Evolutionary conservation across 768 basidiomycete species (phyloP), one percentile per base, ranked within the genome.

Genomic region (Lentinula aciculospora): DNA sequence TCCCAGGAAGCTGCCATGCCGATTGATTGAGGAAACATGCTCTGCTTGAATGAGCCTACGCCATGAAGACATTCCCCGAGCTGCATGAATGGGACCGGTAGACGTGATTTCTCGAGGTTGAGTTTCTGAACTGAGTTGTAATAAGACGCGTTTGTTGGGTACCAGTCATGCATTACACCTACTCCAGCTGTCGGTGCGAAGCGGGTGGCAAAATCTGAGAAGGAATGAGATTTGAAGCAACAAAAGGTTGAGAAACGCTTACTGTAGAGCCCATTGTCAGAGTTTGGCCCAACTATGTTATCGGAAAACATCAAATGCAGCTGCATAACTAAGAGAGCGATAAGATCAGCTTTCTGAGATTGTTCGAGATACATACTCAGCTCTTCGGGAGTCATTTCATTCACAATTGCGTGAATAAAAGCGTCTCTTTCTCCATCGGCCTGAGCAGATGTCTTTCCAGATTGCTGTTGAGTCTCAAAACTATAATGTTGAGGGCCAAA

Each of bases 21-120:
- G 45, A 67, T 66, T 23, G 58, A 49, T 54, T 66, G 65, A 13
- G 66, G 66, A 56, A 67, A 67, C 62, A 66, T 64, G 48, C 61
- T 63, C 60, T 66, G 65, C 37, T 48, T 57, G 62, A 62, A 67
- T 2, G 66, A 67, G 10, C 65, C 65, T 3, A 67, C 64, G 21
- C 65, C 66, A 53, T 67, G 66, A 21, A 65, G 54, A 51, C 66
- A 67, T 59, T 67, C 66, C 23, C 60, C 66, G 25, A 57, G 53
- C n/a, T 60, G 62, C 62, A 67, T 63, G 48, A 67, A 63, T 3
- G 66, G 66, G 28, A 67, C 51, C 25, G 60, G 58, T 3, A 66
- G 61, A 4, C 64, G 65, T 2, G 66, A 66, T 47, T 65, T 65
- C 7, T 62, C 57, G 40, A 62, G 39, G 34, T 65, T 62, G 28